Conservation (phyloP, 352 stramenopile species). For the Phytophthora melonis region DNA sequence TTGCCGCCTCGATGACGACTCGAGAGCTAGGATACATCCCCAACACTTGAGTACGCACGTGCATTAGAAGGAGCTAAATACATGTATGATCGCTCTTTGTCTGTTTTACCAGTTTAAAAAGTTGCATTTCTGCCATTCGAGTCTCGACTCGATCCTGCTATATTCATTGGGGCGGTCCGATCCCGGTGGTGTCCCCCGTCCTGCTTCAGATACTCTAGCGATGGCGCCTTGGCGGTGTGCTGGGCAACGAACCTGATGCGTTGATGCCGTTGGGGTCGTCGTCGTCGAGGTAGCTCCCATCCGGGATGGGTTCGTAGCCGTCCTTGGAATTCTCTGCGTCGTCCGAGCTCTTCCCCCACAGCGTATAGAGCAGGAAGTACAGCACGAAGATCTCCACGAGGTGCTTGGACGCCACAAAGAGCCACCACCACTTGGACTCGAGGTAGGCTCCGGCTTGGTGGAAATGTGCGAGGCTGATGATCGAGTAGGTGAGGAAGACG, state of each 20-base stretch:
- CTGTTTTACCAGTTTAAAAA: conserved; percentile 29
- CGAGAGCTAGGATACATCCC: conserved; percentile 21
- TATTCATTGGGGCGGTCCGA: conserved; percentile 16
- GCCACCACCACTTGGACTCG: conserved; percentile 90
- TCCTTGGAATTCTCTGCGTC: conserved; percentile 72
- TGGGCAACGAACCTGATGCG: conserved; percentile 39
- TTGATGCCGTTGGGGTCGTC: conserved; percentile 60
- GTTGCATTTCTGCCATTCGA: conserved; percentile 1
- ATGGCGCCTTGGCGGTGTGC: conserved; percentile 37
- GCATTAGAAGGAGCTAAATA: conserved; percentile 38
- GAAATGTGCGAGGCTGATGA: conserved; percentile 89
- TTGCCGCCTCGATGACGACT: too few species aligned
- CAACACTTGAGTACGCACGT: conserved; percentile 17
- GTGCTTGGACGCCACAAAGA: conserved; percentile 95
- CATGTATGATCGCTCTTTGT: conserved; percentile 20
- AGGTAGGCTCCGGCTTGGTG: conserved; percentile 90
- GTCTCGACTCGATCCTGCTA: conserved; percentile 10
- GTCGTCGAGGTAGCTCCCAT: conserved; percentile 62
- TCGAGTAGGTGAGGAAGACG: conserved; percentile 87
- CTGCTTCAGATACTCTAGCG: conserved; percentile 27
- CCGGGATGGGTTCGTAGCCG: conserved; percentile 82
- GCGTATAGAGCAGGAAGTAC: conserved; percentile 95
- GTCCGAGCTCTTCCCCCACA: conserved; percentile 86
- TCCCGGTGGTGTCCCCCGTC: background rate
- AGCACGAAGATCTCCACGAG: conserved; percentile 94